Evolutionary conservation across 495 filamentous ascomycete genomes (phyloP).

Genomic region (Lindgomyces ingoldianus): DNA sequence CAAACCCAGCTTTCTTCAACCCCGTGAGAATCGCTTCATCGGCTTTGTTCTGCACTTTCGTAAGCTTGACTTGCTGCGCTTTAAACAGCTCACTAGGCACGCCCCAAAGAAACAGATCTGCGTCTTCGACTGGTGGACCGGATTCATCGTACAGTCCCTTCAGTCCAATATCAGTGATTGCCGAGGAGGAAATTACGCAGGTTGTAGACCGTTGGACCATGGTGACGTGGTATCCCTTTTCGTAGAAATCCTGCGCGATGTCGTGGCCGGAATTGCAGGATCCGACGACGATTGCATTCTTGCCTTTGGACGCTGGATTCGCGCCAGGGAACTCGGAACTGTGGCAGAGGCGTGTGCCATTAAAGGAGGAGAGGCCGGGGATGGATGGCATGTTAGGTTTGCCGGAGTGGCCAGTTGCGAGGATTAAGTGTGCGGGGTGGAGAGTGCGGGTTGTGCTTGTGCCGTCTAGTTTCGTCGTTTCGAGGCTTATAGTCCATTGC

Average conservation of each 20-base stretch:
- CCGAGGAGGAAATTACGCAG: conserved; percentile 57
- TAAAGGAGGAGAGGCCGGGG: conserved; percentile 63
- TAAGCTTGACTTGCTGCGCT: conserved; percentile 40
- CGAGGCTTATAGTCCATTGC: conserved; percentile 63
- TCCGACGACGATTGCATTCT: conserved; percentile 74
- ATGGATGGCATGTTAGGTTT: conserved; percentile 66
- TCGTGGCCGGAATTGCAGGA: conserved; percentile 81
- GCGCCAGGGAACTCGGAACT: conserved; percentile 61
- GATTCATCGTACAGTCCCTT: conserved; percentile 64
- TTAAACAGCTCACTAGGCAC: conserved; percentile 21
- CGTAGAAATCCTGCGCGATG: conserved; percentile 79
- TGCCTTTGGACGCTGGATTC: conserved; percentile 52
- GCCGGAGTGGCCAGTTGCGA: conserved; percentile 73
- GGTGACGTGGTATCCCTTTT: conserved; percentile 81
- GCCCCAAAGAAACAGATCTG: conserved; percentile 52
- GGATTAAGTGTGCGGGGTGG: conserved; percentile 65
- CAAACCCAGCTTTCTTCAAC: conserved; percentile 66
- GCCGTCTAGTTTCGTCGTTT: conserved; percentile 50
- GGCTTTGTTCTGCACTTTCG: conserved; percentile 48
- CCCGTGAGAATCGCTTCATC: conserved; percentile 62
- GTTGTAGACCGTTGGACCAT: conserved; percentile 79
- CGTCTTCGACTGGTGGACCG: conserved; percentile 61
- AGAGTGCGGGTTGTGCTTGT: conserved; percentile 55
- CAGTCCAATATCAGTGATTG: conserved; percentile 45
- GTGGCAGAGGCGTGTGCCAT: conserved; percentile 63